Evolutionary conservation across 257 asterid species (phyloP).

Genomic region (Agastache rugosa): DNA sequence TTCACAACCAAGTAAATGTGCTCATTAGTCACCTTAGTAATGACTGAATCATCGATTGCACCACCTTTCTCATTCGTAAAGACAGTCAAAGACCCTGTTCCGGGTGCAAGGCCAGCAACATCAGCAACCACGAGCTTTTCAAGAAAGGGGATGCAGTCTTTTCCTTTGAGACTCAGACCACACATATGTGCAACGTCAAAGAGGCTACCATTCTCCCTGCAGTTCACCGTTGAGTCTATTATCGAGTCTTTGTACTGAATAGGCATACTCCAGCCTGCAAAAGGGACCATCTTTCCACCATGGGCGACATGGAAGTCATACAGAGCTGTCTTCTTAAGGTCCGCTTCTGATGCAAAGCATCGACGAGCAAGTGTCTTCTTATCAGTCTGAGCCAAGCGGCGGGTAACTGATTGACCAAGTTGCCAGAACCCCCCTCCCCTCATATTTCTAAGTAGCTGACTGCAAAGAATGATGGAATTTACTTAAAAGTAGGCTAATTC

Average conservation of each 20-base stretch:
- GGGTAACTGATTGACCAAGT: slow-evolving; percentile 90
- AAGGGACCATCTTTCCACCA: slow-evolving; percentile 99
- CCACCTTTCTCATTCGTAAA: slow-evolving; percentile 99
- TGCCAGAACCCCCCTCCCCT: slow-evolving; percentile 98
- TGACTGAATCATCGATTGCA: slow-evolving; percentile 93
- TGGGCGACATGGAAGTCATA: slow-evolving; percentile 90
- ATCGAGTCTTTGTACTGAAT: slow-evolving; percentile 98
- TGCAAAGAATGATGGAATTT: background rate
- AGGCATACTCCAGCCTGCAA: slow-evolving; percentile 99
- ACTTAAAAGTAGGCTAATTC: background rate
- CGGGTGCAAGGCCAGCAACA: slow-evolving; percentile 92
- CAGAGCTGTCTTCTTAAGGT: slow-evolving; percentile 88
- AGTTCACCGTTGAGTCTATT: slow-evolving; percentile 93
- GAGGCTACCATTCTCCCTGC: slow-evolving; percentile 93
- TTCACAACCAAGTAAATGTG: slow-evolving; percentile 94
- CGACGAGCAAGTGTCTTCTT: slow-evolving; percentile 74
- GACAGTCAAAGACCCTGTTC: slow-evolving; percentile 84
- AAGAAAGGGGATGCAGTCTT: slow-evolving; percentile 83
- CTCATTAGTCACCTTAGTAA: slow-evolving; percentile 81
- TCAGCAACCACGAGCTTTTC: slow-evolving; percentile 97
- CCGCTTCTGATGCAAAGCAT: slow-evolving; percentile 93
- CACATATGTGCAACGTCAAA: slow-evolving; percentile 99
- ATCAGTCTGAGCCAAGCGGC: slow-evolving; percentile 75
- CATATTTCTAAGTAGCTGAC: slow-evolving; percentile 58
- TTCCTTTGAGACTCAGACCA: slow-evolving; percentile 95